These are phyloP conservation scores for Sphenostylis stenocarpa DNA, from an alignment of 306 rosid species.

Conservation along the genomic window DNA sequence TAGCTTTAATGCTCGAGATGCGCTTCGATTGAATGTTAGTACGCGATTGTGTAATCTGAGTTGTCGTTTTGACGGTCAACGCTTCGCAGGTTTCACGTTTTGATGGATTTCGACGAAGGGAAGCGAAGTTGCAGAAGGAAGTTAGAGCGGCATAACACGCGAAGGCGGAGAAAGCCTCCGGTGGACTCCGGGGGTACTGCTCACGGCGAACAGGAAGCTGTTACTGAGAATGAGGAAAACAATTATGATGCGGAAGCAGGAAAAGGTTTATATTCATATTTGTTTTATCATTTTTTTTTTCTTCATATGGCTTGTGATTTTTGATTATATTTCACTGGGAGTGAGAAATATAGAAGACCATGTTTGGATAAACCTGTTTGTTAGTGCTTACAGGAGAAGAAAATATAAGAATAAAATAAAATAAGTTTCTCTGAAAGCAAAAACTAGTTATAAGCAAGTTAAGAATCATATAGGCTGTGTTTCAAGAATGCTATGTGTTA, in stretches of 20 bases:
- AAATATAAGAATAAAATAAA: too few species aligned
- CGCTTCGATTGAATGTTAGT: neutral
- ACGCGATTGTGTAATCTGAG: neutral
- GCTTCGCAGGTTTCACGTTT: slow-evolving; percentile 68
- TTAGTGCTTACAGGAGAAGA: too few species aligned
- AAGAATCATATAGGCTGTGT: neutral
- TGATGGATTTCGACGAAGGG: slow-evolving; percentile 93
- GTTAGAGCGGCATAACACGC: slow-evolving; percentile 87
- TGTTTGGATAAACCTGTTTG: too few species aligned
- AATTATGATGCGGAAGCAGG: slow-evolving; percentile 51
- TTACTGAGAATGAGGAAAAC: slow-evolving; percentile 51
- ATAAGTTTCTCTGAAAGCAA: too few species aligned
- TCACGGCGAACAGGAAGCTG: slow-evolving; percentile 52
- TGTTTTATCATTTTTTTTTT: neutral
- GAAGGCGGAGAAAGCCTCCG: slow-evolving; percentile 74
- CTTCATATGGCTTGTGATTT: neutral
- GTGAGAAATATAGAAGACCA: neutral
- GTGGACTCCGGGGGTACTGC: slow-evolving; percentile 35
- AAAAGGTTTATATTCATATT: slow-evolving; percentile 46
- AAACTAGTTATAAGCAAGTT: neutral
- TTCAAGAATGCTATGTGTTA: slow-evolving; percentile 15
- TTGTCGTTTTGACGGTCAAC: neutral
- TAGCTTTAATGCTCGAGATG: neutral
- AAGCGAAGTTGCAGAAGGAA: slow-evolving; percentile 95
- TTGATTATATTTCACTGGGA: neutral